A percentile compares a stretch with the other conserved stretches of the same genome.
These are phyloP conservation scores for Phytopythium boreale DNA, from an alignment of 352 stramenopile genomes.

Conservation along the genomic window DNA sequence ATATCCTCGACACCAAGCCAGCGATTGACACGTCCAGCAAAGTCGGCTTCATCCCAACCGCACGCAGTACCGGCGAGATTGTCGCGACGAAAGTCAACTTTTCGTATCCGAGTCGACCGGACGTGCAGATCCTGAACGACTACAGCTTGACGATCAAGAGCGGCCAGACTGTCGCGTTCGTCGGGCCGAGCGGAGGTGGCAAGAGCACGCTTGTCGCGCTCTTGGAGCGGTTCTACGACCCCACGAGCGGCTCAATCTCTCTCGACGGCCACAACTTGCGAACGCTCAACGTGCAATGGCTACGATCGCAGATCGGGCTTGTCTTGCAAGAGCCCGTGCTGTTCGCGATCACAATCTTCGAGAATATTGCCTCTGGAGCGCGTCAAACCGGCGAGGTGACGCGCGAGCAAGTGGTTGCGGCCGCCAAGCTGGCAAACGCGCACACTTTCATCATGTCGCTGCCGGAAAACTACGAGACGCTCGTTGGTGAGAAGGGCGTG, in stretches of 20 bases:
- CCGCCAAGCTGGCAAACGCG: constrained; percentile 29
- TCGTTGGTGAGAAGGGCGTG: constrained; percentile 29
- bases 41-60: constrained; percentile 1
- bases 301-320: constrained; percentile 44
- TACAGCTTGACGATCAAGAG: constrained; percentile 17
- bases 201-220: constrained; percentile 43
- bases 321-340: constrained; percentile 78
- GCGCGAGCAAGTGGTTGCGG: constrained; percentile 44
- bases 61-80: constrained; percentile 4
- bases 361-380: constrained; percentile 73
- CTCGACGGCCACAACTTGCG: constrained; percentile 68
- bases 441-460: constrained; percentile 64
- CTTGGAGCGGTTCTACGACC: constrained; percentile 85
- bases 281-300: constrained; percentile 63
- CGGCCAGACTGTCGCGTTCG: constrained; percentile 14
- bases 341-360: constrained; percentile 69
- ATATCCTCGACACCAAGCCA: constrained; percentile 48
- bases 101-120: constrained; percentile 15
- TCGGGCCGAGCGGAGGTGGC: constrained; percentile 16
- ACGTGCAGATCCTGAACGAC: constrained; percentile 15
- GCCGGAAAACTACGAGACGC: constrained; percentile 83
- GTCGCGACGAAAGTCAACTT: constrained; percentile 12
- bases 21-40: constrained; percentile 39
- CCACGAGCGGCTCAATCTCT: constrained; percentile 48
- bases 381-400: constrained; percentile 5